These are phyloP conservation scores for Alternaria solani DNA, from an alignment of 2,329 filamentous ascomycete genomes.

Conservation along the genomic window DNA sequence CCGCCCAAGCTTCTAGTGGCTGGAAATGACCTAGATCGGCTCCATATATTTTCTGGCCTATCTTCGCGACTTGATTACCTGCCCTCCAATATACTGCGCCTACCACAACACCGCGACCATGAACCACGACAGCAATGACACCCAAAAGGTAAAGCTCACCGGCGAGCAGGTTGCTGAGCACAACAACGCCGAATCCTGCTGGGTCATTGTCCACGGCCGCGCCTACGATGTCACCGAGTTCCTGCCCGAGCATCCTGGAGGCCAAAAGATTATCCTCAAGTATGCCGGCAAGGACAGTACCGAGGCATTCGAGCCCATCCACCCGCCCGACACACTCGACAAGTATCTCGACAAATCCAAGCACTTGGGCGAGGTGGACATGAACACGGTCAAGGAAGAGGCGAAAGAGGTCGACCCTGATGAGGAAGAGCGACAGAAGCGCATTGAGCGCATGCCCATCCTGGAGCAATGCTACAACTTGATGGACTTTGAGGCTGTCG, in stretches of 20 bases:
- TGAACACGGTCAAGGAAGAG: slow-evolving; percentile 46
- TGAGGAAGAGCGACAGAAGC: slow-evolving; percentile 76
- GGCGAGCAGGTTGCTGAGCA: slow-evolving; percentile 70
- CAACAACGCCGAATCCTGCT: slow-evolving; percentile 78
- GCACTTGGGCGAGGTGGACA: slow-evolving; percentile 51
- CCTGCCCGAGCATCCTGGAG: slow-evolving; percentile 69
- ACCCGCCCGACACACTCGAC: slow-evolving; percentile 57
- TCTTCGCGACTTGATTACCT: slow-evolving; percentile 10
- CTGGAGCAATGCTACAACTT: slow-evolving; percentile 57
- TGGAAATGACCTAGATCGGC: slow-evolving; percentile 28
- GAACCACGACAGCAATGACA: slow-evolving; percentile 55
- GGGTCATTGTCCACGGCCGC: slow-evolving; percentile 73
- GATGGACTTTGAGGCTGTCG: slow-evolving; percentile 91
- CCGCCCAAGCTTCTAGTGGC: slow-evolving; percentile 25
- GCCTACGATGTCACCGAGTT: slow-evolving; percentile 75
- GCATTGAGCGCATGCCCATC: slow-evolving; percentile 58
- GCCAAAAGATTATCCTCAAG: slow-evolving; percentile 91
- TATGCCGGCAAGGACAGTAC: slow-evolving; percentile 63
- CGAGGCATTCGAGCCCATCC: slow-evolving; percentile 63
- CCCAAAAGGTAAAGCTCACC: slow-evolving; percentile 55
- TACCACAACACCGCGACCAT: slow-evolving; percentile 42
- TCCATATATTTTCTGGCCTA: slow-evolving; percentile 16
- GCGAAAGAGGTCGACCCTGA: slow-evolving; percentile 61
- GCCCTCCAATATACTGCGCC: slow-evolving; percentile 1
- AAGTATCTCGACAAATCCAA: slow-evolving; percentile 55